Evolutionary conservation across 2,329 filamentous ascomycete genomes (phyloP).

Genomic region (Canariomyces notabilis): DNA sequence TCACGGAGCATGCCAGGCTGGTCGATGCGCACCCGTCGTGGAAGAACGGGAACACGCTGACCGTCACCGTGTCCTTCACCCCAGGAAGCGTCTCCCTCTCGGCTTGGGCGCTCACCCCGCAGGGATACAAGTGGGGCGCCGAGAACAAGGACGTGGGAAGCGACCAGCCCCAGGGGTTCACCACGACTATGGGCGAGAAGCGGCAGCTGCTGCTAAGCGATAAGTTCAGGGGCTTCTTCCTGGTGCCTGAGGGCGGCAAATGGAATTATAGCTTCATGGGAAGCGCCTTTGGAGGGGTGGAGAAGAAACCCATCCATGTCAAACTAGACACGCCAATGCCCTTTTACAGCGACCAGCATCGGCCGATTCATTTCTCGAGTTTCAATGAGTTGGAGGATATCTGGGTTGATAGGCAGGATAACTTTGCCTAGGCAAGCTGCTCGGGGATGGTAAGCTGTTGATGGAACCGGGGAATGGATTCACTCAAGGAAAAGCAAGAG

Average conservation of each 20-base stretch:
- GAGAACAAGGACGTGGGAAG: conserved; percentile 91
- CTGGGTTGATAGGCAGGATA: conserved; percentile 88
- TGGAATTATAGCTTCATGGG: conserved; percentile 99
- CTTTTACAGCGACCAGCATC: conserved; percentile 90
- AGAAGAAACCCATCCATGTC: conserved; percentile 87
- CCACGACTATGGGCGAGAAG: conserved; percentile 88
- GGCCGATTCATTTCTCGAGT: conserved; percentile 92
- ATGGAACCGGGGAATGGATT: background rate
- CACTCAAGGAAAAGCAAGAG: background rate
- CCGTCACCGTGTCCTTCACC: conserved; percentile 93
- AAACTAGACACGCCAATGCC: conserved; percentile 86
- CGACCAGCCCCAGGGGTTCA: conserved; percentile 92
- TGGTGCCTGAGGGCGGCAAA: conserved; percentile 80
- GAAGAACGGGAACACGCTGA: conserved; percentile 86
- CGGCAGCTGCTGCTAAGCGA: conserved; percentile 90
- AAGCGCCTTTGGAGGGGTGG: conserved; percentile 75
- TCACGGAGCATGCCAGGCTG: conserved; percentile 86
- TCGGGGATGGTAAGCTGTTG: background rate
- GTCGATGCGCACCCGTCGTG: conserved; percentile 76
- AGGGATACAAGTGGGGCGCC: conserved; percentile 93
- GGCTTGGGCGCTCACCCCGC: conserved; percentile 86
- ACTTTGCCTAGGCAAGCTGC: conserved; percentile 65
- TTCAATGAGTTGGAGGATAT: conserved; percentile 97
- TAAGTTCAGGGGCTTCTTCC: conserved; percentile 90
- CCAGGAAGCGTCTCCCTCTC: conserved; percentile 92